Base-by-base conservation (phyloP, 257 asterid species). In the Solanum paucissectum region DNA sequence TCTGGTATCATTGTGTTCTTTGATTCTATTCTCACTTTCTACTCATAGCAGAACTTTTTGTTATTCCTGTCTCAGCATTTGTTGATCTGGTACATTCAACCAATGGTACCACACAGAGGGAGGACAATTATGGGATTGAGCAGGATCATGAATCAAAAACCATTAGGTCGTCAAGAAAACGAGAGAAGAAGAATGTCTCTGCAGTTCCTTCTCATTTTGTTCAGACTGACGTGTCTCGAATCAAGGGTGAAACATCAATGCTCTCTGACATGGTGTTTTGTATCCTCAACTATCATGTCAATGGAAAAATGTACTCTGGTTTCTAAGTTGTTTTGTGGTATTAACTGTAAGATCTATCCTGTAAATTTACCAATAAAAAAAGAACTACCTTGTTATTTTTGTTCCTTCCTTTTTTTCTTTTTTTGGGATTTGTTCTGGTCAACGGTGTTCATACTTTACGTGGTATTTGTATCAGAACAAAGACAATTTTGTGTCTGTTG, bases 31-130 rank as follows among this genome's bases (percentile, higher is more conserved):
- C 44, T 84, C 72, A 18, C 40, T 21, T 81, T 86, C n/a, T 71
- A 49, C 72, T 75, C 13, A 86, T 52, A 86, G 83, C 62, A 71
- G 32, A 86, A 29, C 33, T 14, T 71, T 79, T 71, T 86, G 79
- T 62, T 85, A 36, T 86, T 88, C 33, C 6, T 16, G 85, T 86
- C 88, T 90, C 97, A 97, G 99, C 98, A 89, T 97, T 97, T 88
- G 91, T 95, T 90, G 99, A 95, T 74, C 88, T 97, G 87, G 99
- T 97, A 77, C 96, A 95, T 93, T 95, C 99, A 89, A 95, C 96
- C 93, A 95, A 94, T 90, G 99, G 99, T 87, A 93, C 95, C 84
- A 95, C 94, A 21, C 98, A 95, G 77, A 92, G 91, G 91, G 93
- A 88, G 55, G 88, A 69, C 42, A 93, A 89, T 90, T 6, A 84